phyloP scores from a whole-genome alignment of 495 filamentous ascomycete species.

The Trichoderma gamsii region DNA sequence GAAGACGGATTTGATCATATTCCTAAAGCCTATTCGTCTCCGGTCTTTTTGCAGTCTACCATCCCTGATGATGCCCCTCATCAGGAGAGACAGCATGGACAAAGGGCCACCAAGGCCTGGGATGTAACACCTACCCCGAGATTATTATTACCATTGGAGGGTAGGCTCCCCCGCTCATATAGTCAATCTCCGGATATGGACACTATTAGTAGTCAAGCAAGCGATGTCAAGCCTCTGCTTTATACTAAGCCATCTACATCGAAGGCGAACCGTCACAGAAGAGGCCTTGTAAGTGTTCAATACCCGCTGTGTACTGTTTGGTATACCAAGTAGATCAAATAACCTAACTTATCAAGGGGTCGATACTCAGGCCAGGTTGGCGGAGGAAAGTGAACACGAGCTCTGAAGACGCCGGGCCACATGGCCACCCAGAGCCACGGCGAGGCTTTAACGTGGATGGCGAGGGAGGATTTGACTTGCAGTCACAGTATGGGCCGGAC shows the following conservation, averaged over 20 bases:
- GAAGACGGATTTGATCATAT: background rate
- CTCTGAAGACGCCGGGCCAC: background rate
- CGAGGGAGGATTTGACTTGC: background rate
- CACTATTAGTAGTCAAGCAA: background rate
- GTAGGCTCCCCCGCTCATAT: background rate
- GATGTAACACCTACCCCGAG: background rate
- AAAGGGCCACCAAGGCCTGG: background rate
- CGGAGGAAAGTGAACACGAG: background rate
- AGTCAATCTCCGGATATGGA: background rate
- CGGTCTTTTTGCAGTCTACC: background rate
- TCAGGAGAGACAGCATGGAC: background rate
- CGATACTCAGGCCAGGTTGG: background rate
- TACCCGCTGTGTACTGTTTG: background rate
- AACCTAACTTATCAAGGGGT: background rate
- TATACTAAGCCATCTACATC: background rate
- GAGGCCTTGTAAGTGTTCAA: background rate
- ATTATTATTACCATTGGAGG: background rate
- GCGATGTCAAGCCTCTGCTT: background rate
- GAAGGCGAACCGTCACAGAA: background rate
- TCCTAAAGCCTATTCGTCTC: background rate
- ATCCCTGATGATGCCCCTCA: background rate
- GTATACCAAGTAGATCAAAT: background rate
- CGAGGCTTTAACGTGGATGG: background rate
- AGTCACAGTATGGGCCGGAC: background rate
- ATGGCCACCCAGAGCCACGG: background rate